phyloP scores from a whole-genome alignment of 1,284 basidiomycete species.

The Boletellus deceptivus region DNA sequence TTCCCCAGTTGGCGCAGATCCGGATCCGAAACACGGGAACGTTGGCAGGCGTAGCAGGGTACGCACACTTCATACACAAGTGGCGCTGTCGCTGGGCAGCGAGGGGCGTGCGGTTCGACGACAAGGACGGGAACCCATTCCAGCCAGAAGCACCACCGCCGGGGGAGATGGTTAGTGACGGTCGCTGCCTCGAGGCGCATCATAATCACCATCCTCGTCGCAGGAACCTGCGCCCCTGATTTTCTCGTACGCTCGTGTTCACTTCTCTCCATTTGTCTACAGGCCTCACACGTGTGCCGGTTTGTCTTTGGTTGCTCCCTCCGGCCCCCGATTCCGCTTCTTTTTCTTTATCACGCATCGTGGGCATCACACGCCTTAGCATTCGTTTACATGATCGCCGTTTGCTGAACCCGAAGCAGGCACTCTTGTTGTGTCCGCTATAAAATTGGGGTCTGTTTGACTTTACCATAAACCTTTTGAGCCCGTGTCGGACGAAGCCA shows the following conservation, averaged over 20 bases:
- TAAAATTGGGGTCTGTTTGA: no score
- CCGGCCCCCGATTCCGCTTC: no score
- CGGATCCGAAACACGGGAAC: constrained; percentile 41
- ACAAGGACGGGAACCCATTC: constrained; percentile 38
- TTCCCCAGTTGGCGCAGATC: constrained; percentile 38
- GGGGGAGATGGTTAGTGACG: neutral
- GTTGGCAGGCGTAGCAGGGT: constrained; percentile 33
- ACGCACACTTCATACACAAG: constrained; percentile 32
- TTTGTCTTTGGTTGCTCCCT: no score
- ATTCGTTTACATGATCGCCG: no score
- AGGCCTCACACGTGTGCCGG: no score
- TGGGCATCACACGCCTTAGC: no score
- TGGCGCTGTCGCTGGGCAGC: constrained; percentile 40
- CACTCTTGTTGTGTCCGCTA: no score
- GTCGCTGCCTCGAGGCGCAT: neutral
- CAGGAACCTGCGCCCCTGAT: neutral
- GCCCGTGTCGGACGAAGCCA: no score
- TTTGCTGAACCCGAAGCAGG: no score
- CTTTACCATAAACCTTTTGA: no score
- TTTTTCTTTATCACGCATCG: no score
- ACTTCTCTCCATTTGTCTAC: no score
- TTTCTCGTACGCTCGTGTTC: neutral
- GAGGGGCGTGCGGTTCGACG: constrained; percentile 37
- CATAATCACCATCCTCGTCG: neutral
- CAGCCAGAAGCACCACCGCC: constrained; percentile 5